Percentiles rank a stretch among this genome's conserved stretches.
Evolutionary conservation across 2,329 filamentous ascomycete species (phyloP).

Genomic region (Trichoderma atroviride): DNA sequence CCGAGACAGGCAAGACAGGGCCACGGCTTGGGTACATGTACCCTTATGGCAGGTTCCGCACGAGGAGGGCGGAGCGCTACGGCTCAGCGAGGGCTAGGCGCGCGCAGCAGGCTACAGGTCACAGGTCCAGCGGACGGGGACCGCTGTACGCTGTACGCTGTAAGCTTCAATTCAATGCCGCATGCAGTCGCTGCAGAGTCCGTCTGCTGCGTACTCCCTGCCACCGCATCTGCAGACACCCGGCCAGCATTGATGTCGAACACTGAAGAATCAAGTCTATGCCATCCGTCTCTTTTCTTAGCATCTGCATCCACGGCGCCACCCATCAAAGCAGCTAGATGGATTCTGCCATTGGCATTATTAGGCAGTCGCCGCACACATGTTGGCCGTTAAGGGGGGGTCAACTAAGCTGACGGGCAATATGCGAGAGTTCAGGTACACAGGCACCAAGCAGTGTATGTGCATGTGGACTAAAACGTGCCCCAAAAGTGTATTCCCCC

Average conservation of each 20-base stretch:
- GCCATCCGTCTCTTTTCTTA: not conserved
- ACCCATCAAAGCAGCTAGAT: not conserved
- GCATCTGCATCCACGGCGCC: not conserved
- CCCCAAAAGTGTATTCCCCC: not conserved
- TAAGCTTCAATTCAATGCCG: no score
- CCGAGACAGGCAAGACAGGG: conserved; percentile 22
- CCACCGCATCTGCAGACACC: not conserved
- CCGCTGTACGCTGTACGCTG: not conserved
- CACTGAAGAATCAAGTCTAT: not conserved
- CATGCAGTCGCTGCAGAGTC: not conserved
- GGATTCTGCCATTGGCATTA: not conserved
- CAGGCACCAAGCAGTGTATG: not conserved
- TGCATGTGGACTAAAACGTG: not conserved
- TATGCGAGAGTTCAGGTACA: not conserved
- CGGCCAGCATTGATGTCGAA: not conserved
- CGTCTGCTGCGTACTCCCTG: not conserved
- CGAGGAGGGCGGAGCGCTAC: conserved; percentile 22
- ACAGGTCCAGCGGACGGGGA: not conserved
- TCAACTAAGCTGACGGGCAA: not conserved
- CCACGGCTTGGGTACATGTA: not conserved
- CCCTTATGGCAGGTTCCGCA: conserved; percentile 18
- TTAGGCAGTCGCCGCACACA: not conserved
- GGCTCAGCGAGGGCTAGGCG: conserved; percentile 19
- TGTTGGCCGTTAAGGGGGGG: not conserved
- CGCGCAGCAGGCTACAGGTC: conserved; percentile 15